Evolutionary conservation across 352 stramenopile species (phyloP), one percentile per base, ranked within the genome.

Genomic region (Phytophthora palmivora): DNA sequence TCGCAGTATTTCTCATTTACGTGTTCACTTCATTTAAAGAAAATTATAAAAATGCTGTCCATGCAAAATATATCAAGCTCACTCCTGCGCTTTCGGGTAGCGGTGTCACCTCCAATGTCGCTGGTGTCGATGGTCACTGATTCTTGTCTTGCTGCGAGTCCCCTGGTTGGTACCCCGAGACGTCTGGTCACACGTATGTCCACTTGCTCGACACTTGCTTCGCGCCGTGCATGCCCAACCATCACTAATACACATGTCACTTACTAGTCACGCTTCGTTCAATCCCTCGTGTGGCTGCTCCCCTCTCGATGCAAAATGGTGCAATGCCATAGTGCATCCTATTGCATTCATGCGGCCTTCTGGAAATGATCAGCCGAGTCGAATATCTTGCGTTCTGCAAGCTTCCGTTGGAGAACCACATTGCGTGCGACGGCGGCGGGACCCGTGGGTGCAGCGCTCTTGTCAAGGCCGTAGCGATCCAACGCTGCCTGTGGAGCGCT

Each of bases 331-430:
- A 28, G 24, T 45, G 36, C 47, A 39, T 1, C 14, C 4, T 10
- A 1, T 4, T 30, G 33, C n/a, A 9, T 52, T 76, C 62, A 76
- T 26, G 77, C 70, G 0, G 72, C 73, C 24, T 87, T 62, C 52
- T 89, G 88, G 57, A 86, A 94, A 54, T 93, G 78, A 55, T 93
- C 87, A 8, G 75, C 82, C 58, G 84, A 92, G 63, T 93, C 84
- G 47, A 95, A 93, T 11, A 76, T 76, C 55, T 92, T 91, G 4
- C 82, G 73, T 57, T 95, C 82, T 1, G 78, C 64, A 2, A 95
- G 56, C 34, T 88, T 88, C 34, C 78, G 78, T 48, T 87, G 81
- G 19, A 93, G 52, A 11, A 93, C 63, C 15, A 95, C 41, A 63
- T 82, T 93, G 21, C 79, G 72, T 10, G 79, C 80, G 0, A 69